These are phyloP conservation scores for Coleophoma eucalyptorum DNA, from an alignment of 2,329 filamentous ascomycete genomes.

Conservation along the genomic window DNA sequence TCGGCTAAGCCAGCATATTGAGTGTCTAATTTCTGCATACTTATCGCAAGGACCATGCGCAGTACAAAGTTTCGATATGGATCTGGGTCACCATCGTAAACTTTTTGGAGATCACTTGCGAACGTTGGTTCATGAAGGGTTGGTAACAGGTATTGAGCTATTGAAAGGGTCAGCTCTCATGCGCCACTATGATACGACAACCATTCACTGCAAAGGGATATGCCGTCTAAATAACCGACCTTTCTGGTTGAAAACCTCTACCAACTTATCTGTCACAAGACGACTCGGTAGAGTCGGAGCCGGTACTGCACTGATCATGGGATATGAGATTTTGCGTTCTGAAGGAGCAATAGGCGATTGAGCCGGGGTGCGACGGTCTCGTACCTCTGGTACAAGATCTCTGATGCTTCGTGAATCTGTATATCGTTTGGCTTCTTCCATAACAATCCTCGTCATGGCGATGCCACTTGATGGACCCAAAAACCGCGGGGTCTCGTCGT, in stretches of 20 bases:
- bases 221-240: constrained; percentile 42
- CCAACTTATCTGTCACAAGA: constrained; percentile 70
- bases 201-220: constrained; percentile 1
- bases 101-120: constrained; percentile 70
- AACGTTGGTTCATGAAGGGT: constrained; percentile 82
- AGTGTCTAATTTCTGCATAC: constrained; percentile 85
- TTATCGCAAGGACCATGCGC: constrained; percentile 90
- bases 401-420: constrained; percentile 88
- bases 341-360: constrained; percentile 51
- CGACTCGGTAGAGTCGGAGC: constrained; percentile 72
- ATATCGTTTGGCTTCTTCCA: constrained; percentile 94
- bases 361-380: constrained; percentile 61
- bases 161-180: constrained; percentile 8
- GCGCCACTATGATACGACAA: constrained; percentile 11
- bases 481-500: constrained; percentile 83
- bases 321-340: constrained; percentile 78
- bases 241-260: constrained; percentile 84
- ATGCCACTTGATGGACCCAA: constrained; percentile 93
- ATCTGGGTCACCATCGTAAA: constrained; percentile 72
- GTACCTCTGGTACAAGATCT: constrained; percentile 79
- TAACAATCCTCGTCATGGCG: constrained; percentile 88
- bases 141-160: constrained; percentile 86
- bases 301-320: constrained; percentile 81
- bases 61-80: constrained; percentile 85
- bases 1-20: constrained; percentile 92